Base-by-base conservation (phyloP, 176 grass and related monocot genomes). In the Themeda triandra region DNA sequence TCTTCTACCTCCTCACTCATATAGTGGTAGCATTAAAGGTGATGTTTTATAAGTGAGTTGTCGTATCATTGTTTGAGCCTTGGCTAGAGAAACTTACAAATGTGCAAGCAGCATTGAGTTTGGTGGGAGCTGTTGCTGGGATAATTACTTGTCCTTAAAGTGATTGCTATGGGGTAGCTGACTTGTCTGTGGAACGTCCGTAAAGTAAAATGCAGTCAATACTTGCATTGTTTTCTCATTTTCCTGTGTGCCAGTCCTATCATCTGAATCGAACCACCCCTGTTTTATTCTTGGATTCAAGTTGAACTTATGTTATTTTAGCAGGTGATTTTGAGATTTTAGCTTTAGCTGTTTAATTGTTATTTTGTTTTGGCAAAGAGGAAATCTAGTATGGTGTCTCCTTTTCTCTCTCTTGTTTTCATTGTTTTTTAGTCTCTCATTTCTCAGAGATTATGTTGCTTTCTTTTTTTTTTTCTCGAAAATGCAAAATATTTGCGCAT, bases 101-200 rank as follows among this genome's bases (percentile, higher is more conserved):
- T 87, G 75, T 87, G 69, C 64, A 84, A 84, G 32, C 63, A 87
- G 90, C 66, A 91, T 73, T 85, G 84, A 84, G 89, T 91, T 97
- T 83, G 92, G 94, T 97, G 87, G 84, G 82, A 75, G 82, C 77
- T 92, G 85, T 81, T 92, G 82, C 91, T 80, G 85, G 85, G 76
- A 82, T 92, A 94, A 85, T 92, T 83, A 83, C 92, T 92, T 92
- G 84, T 82, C 75, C 78, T 84, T 85, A 81, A 89, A 94, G 92
- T 92, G 92, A 89, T 86, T 84, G 94, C 81, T 94, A 90, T 88
- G 62, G 70, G 44, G 66, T 92, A 90, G 85, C 87, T 94, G 66
- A 85, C 60, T 70, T 87, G 66, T 81, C 65, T 76, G 33, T 79
- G 75, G 40, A 91, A 87, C 48, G 49, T 79, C 39, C 66, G 60